A percentile compares a stretch with the other conserved stretches of the same genome.
Conservation (phyloP, 23 red algal species). For the Gracilaria domingensis region DNA sequence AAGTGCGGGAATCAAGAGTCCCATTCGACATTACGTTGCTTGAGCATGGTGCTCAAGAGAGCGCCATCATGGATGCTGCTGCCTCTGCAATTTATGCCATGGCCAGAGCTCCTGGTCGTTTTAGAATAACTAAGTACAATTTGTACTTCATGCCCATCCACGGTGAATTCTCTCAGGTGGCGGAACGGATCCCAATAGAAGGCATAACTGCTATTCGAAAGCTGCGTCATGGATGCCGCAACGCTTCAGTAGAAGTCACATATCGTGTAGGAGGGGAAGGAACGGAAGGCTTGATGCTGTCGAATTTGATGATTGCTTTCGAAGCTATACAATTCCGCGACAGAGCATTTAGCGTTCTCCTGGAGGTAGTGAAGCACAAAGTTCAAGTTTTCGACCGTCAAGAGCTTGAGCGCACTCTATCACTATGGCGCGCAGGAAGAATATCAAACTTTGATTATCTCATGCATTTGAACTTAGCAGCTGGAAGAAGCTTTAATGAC, state of each 20-base stretch:
- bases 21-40: conserved; percentile 73
- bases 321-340: conserved; percentile 29
- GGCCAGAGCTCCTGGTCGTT: conserved; percentile 58
- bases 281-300: neutral
- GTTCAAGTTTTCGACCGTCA: conserved; percentile 44
- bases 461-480: conserved; percentile 76
- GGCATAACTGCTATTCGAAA: conserved; percentile 30
- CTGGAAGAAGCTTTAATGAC: conserved; percentile 82
- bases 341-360: conserved; percentile 24
- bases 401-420: conserved; percentile 49
- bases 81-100: conserved; percentile 60
- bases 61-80: conserved; percentile 55
- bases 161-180: conserved; percentile 30
- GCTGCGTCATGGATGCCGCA: conserved; percentile 57
- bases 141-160: conserved; percentile 85
- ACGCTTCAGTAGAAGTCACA: conserved; percentile 63
- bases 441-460: conserved; percentile 89
- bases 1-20: conserved; percentile 37
- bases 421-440: conserved; percentile 49
- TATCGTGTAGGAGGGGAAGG: conserved; percentile 27
- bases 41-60: conserved; percentile 55
- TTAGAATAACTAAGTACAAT: conserved; percentile 53
- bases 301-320: conserved; percentile 71
- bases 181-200: conserved; percentile 41
- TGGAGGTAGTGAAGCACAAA: conserved; percentile 7